Conservation (phyloP, 129 eudicot species). For the Calendula officinalis region DNA sequence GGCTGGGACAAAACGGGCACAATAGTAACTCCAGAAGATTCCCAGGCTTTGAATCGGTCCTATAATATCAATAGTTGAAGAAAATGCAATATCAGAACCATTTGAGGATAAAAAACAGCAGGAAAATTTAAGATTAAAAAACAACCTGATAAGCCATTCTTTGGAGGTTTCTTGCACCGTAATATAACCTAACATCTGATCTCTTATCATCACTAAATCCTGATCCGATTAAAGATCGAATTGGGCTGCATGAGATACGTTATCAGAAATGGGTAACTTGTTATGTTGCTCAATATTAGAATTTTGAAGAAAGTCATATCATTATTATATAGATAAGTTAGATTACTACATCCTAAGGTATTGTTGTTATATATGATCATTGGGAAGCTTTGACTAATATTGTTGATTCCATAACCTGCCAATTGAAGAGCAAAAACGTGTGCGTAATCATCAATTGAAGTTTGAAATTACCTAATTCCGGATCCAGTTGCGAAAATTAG, state of each 20-base stretch:
- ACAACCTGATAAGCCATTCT: slow-evolving; percentile 95
- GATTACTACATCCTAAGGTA: too few species aligned
- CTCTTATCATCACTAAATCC: slow-evolving; percentile 84
- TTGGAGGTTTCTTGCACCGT: slow-evolving; percentile 83
- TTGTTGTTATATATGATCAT: too few species aligned
- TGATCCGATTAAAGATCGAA: slow-evolving; percentile 81
- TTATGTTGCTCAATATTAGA: too few species aligned
- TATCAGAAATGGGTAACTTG: too few species aligned
- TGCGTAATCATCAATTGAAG: background rate
- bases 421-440: background rate
- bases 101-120: background rate
- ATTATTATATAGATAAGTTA: too few species aligned
- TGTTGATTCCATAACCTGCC: too few species aligned
- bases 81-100: slow-evolving; percentile 19
- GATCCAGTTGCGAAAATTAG: slow-evolving; percentile 89
- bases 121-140: slow-evolving; percentile 5
- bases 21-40: slow-evolving; percentile 70
- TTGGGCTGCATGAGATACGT: slow-evolving; percentile 61
- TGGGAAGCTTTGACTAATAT: too few species aligned
- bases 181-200: slow-evolving; percentile 86
- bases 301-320: too few species aligned
- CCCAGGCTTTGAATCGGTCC: slow-evolving; percentile 91
- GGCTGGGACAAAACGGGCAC: slow-evolving; percentile 90
- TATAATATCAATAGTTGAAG: slow-evolving; percentile 29
- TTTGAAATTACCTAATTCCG: slow-evolving; percentile 67